These are phyloP conservation scores for Mycena filopes DNA, from an alignment of 768 basidiomycete genomes.

Conservation along the genomic window DNA sequence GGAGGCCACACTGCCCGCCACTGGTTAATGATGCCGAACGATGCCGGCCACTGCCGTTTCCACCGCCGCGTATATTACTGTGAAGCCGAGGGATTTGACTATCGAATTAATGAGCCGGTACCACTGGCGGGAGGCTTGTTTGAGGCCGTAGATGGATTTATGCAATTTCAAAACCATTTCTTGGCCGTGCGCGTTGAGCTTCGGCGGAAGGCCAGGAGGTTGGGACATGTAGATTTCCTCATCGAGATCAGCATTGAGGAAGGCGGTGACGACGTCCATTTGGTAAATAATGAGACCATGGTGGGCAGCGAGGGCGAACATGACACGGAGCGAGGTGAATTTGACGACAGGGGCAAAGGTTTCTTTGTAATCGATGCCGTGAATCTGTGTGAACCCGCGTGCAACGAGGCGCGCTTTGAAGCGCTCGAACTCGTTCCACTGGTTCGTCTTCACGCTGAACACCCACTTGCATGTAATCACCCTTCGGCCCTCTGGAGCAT, in stretches of 20 bases:
- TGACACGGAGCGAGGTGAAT: not conserved
- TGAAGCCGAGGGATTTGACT: conserved; percentile 5
- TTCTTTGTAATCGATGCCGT: conserved; percentile 1
- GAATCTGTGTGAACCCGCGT: not conserved
- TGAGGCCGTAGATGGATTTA: conserved; percentile 17
- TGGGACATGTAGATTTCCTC: conserved; percentile 20
- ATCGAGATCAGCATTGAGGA: conserved; percentile 9
- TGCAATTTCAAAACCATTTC: conserved; percentile 5
- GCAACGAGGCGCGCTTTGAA: conserved; percentile 11
- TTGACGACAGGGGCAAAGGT: not conserved
- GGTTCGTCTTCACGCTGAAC: not conserved
- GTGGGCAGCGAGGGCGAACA: not conserved
- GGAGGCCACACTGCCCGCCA: too few species aligned
- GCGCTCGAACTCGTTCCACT: not conserved
- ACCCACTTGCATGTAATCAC: conserved; percentile 12
- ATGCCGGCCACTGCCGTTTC: too few species aligned
- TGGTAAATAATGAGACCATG: not conserved
- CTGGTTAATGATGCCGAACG: too few species aligned
- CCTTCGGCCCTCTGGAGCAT: conserved; percentile 7
- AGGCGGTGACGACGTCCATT: conserved; percentile 13
- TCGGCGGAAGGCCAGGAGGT: conserved; percentile 5
- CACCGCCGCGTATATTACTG: too few species aligned
- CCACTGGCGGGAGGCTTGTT: conserved; percentile 6
- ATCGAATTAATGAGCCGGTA: not conserved
- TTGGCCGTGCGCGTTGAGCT: not conserved